Evolutionary conservation across 345 rosid species (phyloP), one percentile per base, ranked within the genome.

Genomic region (Brassica cretica): DNA sequence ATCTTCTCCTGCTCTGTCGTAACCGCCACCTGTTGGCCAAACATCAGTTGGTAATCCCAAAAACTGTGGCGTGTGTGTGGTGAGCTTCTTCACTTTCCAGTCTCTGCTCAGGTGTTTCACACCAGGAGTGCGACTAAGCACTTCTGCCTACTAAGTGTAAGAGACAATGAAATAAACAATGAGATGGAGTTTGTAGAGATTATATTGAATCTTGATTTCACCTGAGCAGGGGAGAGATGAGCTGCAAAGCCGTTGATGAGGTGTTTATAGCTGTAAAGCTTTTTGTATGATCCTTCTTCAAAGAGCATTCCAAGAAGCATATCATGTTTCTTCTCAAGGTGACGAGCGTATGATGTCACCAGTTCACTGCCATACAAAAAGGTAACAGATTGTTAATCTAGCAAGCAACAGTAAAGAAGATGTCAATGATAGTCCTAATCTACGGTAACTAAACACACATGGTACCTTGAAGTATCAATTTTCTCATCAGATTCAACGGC

Each of bases 1-100:
- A 75, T 90, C 89, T 81, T 95, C 99, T 70, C 99, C 99, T 7
- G 98, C 99, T 87, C 87, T 85, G 35, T 87, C 97, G 70, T 85
- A 92, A 75, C 99, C 99, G 70, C 99, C 99, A 63, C 97, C 99
- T 0, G 98, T 90, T 6, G 99, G 99, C 99, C 99, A 95, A 46
- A 95, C 99, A 76, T 92, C 98, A 15, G 97, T 93, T 30, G 99
- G 99, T 61, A 95, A 90, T 70, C 99, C 99, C 85, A 95, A 80
- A 82, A 95, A 95, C 76, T 95, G 89, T 16, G 99, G 99, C 44
- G 99, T 95, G 78, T 95, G 99, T 16, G 98, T 95, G 7, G 99
- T 95, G 73, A 93, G 97, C 82, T 84, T 87, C 85, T 86, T 88
- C 72, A 95, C 99, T 87, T 93, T 95, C 99, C 98, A 95, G 76